Percentiles rank a stretch among this genome's conserved stretches.
phyloP scores from a whole-genome alignment of 208 protist genomes.

The Sergeia podlipaevii region DNA sequence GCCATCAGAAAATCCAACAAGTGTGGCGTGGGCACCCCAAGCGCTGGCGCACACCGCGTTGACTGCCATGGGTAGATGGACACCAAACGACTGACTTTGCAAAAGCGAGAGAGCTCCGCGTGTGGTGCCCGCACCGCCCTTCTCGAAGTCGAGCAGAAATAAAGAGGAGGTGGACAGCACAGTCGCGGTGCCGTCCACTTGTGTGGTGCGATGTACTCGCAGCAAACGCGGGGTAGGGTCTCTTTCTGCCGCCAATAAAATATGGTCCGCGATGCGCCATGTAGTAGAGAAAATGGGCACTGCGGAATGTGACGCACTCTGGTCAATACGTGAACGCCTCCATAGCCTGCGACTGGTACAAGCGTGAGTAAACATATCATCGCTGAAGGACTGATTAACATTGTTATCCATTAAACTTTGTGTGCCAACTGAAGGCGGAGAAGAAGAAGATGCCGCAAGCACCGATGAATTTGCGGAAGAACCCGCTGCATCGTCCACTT shows the following conservation, averaged over 20 bases:
- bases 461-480: too few species aligned
- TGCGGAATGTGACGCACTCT: too few species aligned
- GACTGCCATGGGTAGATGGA: constrained; percentile 8
- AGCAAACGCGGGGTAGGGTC: too few species aligned
- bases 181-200: not conserved
- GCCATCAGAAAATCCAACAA: constrained; percentile 67
- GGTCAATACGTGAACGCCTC: too few species aligned
- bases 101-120: not conserved
- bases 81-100: constrained; percentile 8
- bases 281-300: constrained; percentile 1
- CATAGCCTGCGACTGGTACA: too few species aligned
- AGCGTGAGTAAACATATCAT: too few species aligned
- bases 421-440: too few species aligned
- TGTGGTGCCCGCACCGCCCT: not conserved
- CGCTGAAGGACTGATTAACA: too few species aligned
- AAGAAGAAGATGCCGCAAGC: too few species aligned
- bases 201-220: not conserved
- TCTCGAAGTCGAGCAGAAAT: not conserved
- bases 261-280: constrained; percentile 1
- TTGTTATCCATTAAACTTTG: too few species aligned
- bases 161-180: not conserved
- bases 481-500: too few species aligned
- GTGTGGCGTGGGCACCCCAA: constrained; percentile 38
- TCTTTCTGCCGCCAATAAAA: constrained; percentile 4
- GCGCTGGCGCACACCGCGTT: constrained; percentile 49